A percentile compares a stretch with the other conserved stretches of the same genome.
These are phyloP conservation scores for Paspalum notatum DNA, from an alignment of 176 grass and related monocot genomes.

Conservation along the genomic window DNA sequence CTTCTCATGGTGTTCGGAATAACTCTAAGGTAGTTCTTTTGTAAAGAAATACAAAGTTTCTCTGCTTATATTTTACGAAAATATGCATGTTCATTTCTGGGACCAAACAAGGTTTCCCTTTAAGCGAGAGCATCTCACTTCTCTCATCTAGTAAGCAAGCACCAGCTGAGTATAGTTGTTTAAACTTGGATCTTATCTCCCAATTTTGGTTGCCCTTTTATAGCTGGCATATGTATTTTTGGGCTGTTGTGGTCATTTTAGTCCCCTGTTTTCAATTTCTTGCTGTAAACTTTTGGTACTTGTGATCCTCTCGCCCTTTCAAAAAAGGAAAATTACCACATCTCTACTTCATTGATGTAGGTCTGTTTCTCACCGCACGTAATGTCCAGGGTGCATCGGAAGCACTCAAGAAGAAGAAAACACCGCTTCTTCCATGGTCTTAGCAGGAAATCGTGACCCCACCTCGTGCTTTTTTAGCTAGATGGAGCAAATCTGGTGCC, in stretches of 20 bases:
- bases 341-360: constrained; percentile 43
- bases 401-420: constrained; percentile 86
- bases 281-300: neutral
- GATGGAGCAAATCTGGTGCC: neutral
- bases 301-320: neutral
- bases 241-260: neutral
- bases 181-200: constrained; percentile 6
- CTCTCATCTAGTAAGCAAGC: neutral
- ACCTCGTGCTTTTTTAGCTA: neutral
- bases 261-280: neutral
- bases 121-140: neutral
- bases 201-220: neutral
- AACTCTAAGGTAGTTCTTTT: constrained; percentile 73
- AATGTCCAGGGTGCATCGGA: constrained; percentile 57
- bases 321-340: neutral
- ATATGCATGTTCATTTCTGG: neutral
- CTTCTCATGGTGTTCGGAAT: constrained; percentile 56
- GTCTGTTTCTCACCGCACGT: constrained; percentile 62
- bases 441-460: constrained; percentile 53
- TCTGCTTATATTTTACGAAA: neutral
- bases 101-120: neutral
- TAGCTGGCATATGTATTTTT: neutral
- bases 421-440: constrained; percentile 94
- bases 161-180: neutral
- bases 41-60: constrained; percentile 12